A percentile compares a stretch with the other conserved stretches of the same genome.
Evolutionary conservation across 2,329 filamentous ascomycete species (phyloP).

Genomic region (Scleromitrula shiraiana): DNA sequence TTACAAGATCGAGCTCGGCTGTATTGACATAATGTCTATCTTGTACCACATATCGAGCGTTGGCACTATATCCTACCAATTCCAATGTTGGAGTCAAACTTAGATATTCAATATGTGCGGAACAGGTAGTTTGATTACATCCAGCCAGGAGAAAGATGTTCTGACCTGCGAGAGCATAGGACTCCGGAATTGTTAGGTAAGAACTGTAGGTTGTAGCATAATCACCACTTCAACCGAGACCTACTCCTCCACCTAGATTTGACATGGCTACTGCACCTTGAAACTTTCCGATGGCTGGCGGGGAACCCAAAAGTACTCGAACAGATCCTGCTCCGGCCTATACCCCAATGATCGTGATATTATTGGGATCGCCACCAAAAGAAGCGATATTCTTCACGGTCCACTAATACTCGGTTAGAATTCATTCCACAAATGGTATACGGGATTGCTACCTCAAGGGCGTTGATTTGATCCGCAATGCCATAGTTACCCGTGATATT

Average conservation of each 20-base stretch:
- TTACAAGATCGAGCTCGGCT: slow-evolving; percentile 37
- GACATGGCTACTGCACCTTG: slow-evolving; percentile 41
- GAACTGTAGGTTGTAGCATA: slow-evolving; percentile 47
- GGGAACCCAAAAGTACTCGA: slow-evolving; percentile 40
- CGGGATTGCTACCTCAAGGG: slow-evolving; percentile 31
- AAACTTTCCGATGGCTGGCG: slow-evolving; percentile 38
- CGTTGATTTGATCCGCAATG: slow-evolving; percentile 43
- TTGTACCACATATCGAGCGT: slow-evolving; percentile 45
- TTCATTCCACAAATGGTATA: background rate
- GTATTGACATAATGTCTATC: slow-evolving; percentile 45
- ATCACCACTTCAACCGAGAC: slow-evolving; percentile 37
- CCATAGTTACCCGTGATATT: slow-evolving; percentile 44
- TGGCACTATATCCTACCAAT: slow-evolving; percentile 32
- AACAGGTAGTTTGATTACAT: slow-evolving; percentile 37
- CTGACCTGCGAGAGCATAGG: slow-evolving; percentile 39
- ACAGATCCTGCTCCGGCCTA: slow-evolving; percentile 44
- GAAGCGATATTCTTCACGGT: slow-evolving; percentile 38
- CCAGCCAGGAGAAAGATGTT: slow-evolving; percentile 40
- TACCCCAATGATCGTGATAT: slow-evolving; percentile 43
- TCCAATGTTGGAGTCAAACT: slow-evolving; percentile 33
- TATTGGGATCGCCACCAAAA: slow-evolving; percentile 39
- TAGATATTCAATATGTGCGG: slow-evolving; percentile 39
- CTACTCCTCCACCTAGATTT: slow-evolving; percentile 44
- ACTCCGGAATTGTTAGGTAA: slow-evolving; percentile 43
- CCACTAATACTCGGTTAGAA: slow-evolving; percentile 31